These are phyloP conservation scores for Arthroderma sp. DNA, from an alignment of 2,329 filamentous ascomycete species.

Conservation along the genomic window DNA sequence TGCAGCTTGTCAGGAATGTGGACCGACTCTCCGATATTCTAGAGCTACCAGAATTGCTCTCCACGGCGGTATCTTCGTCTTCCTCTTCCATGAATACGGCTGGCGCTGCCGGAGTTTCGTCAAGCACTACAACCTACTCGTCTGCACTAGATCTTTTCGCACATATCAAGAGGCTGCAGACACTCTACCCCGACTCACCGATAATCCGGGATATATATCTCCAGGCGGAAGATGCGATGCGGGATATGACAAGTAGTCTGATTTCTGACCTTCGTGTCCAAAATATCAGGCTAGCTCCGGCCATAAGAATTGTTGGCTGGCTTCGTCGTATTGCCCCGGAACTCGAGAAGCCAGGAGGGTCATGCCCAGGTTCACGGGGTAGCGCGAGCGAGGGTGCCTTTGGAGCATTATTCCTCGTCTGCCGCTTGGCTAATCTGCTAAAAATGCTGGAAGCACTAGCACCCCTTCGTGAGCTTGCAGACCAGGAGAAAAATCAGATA, in stretches of 20 bases:
- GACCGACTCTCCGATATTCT: slow-evolving; percentile 83
- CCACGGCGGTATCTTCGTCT: slow-evolving; percentile 49
- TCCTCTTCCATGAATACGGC: slow-evolving; percentile 27
- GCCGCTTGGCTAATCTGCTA: slow-evolving; percentile 65
- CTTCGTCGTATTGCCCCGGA: slow-evolving; percentile 77
- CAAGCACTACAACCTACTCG: slow-evolving; percentile 58
- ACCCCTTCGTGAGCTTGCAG: slow-evolving; percentile 74
- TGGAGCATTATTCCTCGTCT: slow-evolving; percentile 75
- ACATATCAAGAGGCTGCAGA: slow-evolving; percentile 78
- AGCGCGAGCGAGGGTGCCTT: slow-evolving; percentile 49
- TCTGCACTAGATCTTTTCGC: slow-evolving; percentile 81
- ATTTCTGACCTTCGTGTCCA: slow-evolving; percentile 64
- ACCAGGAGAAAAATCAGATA: slow-evolving; percentile 57
- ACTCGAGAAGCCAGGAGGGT: slow-evolving; percentile 38
- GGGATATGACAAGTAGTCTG: slow-evolving; percentile 73
- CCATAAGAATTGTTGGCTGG: slow-evolving; percentile 84
- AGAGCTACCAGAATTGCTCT: slow-evolving; percentile 73
- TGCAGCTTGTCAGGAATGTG: slow-evolving; percentile 72
- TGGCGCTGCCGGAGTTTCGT: slow-evolving; percentile 26
- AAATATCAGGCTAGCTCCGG: slow-evolving; percentile 72
- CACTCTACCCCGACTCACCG: slow-evolving; percentile 65
- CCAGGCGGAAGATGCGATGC: slow-evolving; percentile 79
- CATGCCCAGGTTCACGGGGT: slow-evolving; percentile 13
- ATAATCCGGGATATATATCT: slow-evolving; percentile 58
- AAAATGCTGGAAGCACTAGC: slow-evolving; percentile 70